These are phyloP conservation scores for Ophiostoma australiae DNA, from an alignment of 2,329 filamentous ascomycete genomes.

Conservation along the genomic window DNA sequence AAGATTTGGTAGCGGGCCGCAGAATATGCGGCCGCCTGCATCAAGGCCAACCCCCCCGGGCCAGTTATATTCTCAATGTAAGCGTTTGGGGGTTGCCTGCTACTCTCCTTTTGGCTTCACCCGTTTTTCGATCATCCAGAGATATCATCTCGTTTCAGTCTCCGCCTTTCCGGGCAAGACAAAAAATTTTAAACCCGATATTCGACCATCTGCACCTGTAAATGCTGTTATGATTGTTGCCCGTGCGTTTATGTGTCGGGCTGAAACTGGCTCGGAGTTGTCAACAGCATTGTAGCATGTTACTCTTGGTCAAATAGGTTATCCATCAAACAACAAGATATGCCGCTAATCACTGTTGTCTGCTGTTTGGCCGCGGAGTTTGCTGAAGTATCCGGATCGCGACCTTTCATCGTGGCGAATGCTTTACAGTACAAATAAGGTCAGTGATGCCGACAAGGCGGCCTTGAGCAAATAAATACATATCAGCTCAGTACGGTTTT, in stretches of 20 bases:
- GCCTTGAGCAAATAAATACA: not conserved
- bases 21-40: constrained; percentile 27
- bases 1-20: constrained; percentile 24
- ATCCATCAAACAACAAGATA: not conserved
- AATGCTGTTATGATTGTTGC: not conserved
- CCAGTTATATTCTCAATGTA: constrained; percentile 17
- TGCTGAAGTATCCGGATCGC: not conserved
- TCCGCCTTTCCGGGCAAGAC: not conserved
- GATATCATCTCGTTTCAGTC: no score
- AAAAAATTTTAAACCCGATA: not conserved
- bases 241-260: not conserved
- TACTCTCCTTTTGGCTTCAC: not conserved
- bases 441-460: not conserved
- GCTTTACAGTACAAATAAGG: not conserved
- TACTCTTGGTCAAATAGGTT: not conserved
- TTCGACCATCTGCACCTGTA: not conserved
- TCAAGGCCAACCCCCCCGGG: constrained; percentile 15
- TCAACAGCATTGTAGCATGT: not conserved
- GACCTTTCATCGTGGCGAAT: not conserved
- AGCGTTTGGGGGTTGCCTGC: not conserved
- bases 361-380: not conserved
- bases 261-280: not conserved
- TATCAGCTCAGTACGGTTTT: not conserved
- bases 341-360: not conserved
- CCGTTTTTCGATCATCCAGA: not conserved